Base-by-base conservation (phyloP, 148 eudicot genomes). In the Camellia sinensis region DNA sequence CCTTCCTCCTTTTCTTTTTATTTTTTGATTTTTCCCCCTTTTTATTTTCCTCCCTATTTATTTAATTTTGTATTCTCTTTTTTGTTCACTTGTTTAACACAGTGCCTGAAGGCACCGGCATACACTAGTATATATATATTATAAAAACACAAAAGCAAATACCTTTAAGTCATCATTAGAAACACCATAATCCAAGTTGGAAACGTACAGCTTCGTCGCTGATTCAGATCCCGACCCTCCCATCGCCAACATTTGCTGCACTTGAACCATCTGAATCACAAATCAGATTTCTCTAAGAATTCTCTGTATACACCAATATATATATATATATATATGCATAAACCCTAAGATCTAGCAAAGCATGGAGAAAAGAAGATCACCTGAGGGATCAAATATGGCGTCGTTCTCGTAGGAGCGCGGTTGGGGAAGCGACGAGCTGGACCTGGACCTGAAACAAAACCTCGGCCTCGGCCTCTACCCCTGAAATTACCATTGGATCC, bases 161-260 rank as follows among this genome's bases (percentile, higher is more conserved):
- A 86, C 86, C 88, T 81, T 78, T 22, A 86, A 64, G 68, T 86
- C 88, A 44, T 80, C 80, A 63, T 86, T 78, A 37, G 86, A 71
- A 69, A 86, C 88, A 5, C 79, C 86, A 59, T 73, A 78, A 53
- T 83, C 75, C 80, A 86, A 83, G 78, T 86, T 86, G 63, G 88
- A 86, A n/a, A 86, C 62, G 48, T 80, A 86, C 1, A 86, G 72
- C 78, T 74, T 83, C n/a, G 82, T 78, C 57, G 78, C 84, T 6
- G 71, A 54, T 62, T 82, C 80, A 10, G 60, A 17, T 46, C 72
- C 67, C 0, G 57, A 13, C 41, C 78, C 77, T 57, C 81, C 86
- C 15, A 50, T 22, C 12, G 71, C 59, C 7, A 81, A n/a, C 71
- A 81, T 11, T 14, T 78, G 80, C 74, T 81, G 84, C 77, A 81